A percentile compares a stretch with the other conserved stretches of the same genome.
Evolutionary conservation across 1,284 basidiomycete genomes (phyloP).

Genomic region (Veloboletus limbatus): DNA sequence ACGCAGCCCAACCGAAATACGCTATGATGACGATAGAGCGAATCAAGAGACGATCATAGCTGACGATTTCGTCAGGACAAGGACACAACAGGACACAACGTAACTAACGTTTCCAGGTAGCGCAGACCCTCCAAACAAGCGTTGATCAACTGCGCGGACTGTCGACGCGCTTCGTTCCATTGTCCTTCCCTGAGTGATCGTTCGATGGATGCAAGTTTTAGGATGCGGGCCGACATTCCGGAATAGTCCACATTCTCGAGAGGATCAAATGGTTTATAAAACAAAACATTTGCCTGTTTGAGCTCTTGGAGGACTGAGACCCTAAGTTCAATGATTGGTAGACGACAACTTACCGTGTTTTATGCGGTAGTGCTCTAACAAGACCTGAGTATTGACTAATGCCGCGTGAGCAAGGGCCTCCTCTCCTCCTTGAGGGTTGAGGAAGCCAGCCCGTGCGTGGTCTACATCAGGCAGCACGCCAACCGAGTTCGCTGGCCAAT

Average conservation of each 20-base stretch:
- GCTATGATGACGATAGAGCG: slow-evolving; percentile 67
- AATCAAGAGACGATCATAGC: slow-evolving; percentile 76
- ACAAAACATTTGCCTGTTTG: slow-evolving; percentile 55
- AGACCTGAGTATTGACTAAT: slow-evolving; percentile 70
- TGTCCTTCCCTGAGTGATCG: slow-evolving; percentile 41
- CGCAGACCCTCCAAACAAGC: slow-evolving; percentile 63
- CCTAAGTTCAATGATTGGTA: not conserved
- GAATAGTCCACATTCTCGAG: slow-evolving; percentile 32
- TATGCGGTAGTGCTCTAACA: slow-evolving; percentile 77
- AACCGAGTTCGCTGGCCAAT: slow-evolving; percentile 77
- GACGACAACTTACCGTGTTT: slow-evolving; percentile 59
- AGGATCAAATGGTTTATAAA: slow-evolving; percentile 60
- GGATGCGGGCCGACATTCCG: slow-evolving; percentile 24
- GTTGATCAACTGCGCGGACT: slow-evolving; percentile 55
- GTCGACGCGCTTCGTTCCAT: slow-evolving; percentile 51
- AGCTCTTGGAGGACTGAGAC: slow-evolving; percentile 44
- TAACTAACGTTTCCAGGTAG: slow-evolving; percentile 73
- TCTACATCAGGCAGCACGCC: slow-evolving; percentile 72
- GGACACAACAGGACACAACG: not conserved
- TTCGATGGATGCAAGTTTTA: slow-evolving; percentile 42
- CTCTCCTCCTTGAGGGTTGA: slow-evolving; percentile 39
- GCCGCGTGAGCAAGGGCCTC: slow-evolving; percentile 53
- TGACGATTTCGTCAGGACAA: slow-evolving; percentile 28
- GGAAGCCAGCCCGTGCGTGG: slow-evolving; percentile 52
- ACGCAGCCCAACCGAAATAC: slow-evolving; percentile 79